Evolutionary conservation across 2,329 filamentous ascomycete species (phyloP).

Genomic region (Venturia aucupariae): DNA sequence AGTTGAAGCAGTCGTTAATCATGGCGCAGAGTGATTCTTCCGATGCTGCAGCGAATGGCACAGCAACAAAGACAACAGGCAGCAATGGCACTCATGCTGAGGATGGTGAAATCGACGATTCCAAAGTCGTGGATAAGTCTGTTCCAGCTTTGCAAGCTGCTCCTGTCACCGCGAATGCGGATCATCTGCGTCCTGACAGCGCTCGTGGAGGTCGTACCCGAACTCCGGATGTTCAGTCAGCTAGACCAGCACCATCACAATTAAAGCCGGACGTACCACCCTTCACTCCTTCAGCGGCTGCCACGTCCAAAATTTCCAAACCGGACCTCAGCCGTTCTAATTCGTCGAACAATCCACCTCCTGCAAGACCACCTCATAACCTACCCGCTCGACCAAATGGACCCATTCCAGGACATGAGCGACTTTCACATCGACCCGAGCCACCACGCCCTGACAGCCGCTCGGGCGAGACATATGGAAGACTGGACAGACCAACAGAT

Average conservation of each 20-base stretch:
- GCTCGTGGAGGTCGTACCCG: neutral
- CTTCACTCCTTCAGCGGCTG: constrained; percentile 7
- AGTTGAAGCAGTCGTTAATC: neutral
- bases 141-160: constrained; percentile 16
- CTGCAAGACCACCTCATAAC: constrained; percentile 27
- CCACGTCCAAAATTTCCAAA: constrained; percentile 16
- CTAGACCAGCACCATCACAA: neutral
- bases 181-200: constrained; percentile 15
- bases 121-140: constrained; percentile 28
- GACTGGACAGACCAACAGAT: constrained; percentile 35
- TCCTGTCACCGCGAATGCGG: constrained; percentile 11
- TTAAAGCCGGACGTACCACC: neutral
- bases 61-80: constrained; percentile 23
- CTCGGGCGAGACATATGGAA: constrained; percentile 32
- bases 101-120: constrained; percentile 64
- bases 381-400: constrained; percentile 53
- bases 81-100: constrained; percentile 42
- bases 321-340: constrained; percentile 24
- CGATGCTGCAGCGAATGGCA: constrained; percentile 12
- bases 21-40: neutral
- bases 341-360: constrained; percentile 20
- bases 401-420: constrained; percentile 36
- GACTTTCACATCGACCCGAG: constrained; percentile 24
- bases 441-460: constrained; percentile 17
- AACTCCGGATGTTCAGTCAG: neutral